phyloP scores from a whole-genome alignment of 495 filamentous ascomycete species.

The Xylaria grammica region DNA sequence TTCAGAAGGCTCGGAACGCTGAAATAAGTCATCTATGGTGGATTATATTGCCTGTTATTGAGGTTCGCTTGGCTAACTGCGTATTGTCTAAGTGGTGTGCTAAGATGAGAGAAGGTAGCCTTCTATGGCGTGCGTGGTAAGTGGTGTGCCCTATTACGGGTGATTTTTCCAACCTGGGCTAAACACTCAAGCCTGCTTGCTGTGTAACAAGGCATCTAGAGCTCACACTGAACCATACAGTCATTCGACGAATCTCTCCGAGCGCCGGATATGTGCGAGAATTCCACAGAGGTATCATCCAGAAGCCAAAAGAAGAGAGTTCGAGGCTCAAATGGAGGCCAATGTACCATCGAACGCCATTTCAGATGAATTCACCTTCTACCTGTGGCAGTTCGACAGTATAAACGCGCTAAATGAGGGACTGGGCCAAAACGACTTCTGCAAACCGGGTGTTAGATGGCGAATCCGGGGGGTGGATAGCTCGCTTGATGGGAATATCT shows the following conservation, averaged over 20 bases:
- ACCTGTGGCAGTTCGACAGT: conserved; percentile 23
- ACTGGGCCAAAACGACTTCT: background rate
- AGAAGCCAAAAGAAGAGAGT: too few relatives aligned
- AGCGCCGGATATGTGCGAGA: background rate
- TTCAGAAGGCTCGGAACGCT: background rate
- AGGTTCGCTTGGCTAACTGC: background rate
- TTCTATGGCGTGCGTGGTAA: conserved; percentile 11
- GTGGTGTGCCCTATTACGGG: background rate
- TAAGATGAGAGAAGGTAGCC: background rate
- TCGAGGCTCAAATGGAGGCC: background rate
- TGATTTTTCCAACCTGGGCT: background rate
- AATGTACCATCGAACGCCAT: background rate
- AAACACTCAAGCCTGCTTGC: too few relatives aligned
- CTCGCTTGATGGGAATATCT: conserved; percentile 4
- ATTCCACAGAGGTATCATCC: too few relatives aligned
- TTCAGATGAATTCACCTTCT: background rate
- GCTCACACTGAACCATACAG: background rate
- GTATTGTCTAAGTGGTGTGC: conserved; percentile 6
- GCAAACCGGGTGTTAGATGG: background rate
- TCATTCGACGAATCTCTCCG: background rate
- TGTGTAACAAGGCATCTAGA: background rate
- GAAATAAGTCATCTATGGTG: background rate
- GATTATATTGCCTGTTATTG: background rate
- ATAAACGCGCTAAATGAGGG: conserved; percentile 1
- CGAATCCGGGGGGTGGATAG: conserved; percentile 6